phyloP scores from a whole-genome alignment of 352 stramenopile genomes.

The Phytophthora hibernalis region DNA sequence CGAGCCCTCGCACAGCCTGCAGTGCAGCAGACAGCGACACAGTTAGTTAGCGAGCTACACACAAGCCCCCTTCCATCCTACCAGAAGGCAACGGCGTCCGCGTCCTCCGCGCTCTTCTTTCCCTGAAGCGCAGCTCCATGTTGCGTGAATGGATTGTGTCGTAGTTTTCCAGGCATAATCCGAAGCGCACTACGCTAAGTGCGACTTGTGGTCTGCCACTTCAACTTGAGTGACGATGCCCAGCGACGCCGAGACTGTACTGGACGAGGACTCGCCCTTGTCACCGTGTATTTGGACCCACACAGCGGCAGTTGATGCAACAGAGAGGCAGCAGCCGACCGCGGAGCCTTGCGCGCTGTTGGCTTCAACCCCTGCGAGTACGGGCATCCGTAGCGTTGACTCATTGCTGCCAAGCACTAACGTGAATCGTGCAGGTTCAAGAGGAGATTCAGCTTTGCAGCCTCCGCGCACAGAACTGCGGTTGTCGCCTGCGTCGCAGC shows the following conservation, averaged over 20 bases:
- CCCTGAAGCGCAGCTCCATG: conserved; percentile 61
- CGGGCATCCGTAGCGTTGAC: background rate
- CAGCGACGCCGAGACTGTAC: conserved; percentile 53
- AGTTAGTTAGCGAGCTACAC: background rate
- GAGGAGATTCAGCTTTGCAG: background rate
- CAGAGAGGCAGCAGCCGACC: background rate
- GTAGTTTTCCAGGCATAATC: conserved; percentile 4
- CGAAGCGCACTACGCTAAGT: conserved; percentile 12
- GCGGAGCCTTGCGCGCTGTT: background rate
- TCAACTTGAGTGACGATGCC: conserved; percentile 39
- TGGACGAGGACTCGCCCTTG: conserved; percentile 41
- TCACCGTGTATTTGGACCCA: conserved; percentile 49
- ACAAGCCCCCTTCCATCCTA: conserved; percentile 20
- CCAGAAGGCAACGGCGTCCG: conserved; percentile 66
- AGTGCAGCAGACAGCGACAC: conserved; percentile 18
- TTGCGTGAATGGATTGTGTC: conserved; percentile 12
- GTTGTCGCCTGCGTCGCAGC: conserved; percentile 72
- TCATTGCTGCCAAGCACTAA: too few relatives aligned
- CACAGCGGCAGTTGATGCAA: background rate
- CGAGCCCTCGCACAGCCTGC: conserved; percentile 72
- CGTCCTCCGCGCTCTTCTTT: conserved; percentile 55
- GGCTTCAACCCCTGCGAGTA: conserved; percentile 4
- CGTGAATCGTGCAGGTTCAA: background rate
- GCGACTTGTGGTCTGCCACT: conserved; percentile 25
- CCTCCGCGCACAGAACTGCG: conserved; percentile 33